Evolutionary conservation across 495 filamentous ascomycete genomes (phyloP).

Genomic region (Trichoderma asperelloides): DNA sequence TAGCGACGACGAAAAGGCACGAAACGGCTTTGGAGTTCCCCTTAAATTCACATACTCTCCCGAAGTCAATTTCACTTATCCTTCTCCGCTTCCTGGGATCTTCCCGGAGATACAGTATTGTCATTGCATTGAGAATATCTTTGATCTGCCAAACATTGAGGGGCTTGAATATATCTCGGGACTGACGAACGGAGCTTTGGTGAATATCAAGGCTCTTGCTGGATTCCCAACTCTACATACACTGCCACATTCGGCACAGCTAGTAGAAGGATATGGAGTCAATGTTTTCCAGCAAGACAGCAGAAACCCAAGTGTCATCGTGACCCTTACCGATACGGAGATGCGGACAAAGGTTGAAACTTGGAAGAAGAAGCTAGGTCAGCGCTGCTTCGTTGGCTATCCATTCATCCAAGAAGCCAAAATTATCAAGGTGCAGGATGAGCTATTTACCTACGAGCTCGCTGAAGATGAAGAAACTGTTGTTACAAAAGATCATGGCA

Average conservation of each 20-base stretch:
- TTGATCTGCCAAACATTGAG: conserved; percentile 86
- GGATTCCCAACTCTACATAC: conserved; percentile 87
- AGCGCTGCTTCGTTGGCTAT: conserved; percentile 86
- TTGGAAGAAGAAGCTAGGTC: conserved; percentile 71
- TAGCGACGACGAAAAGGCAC: conserved; percentile 60
- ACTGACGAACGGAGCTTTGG: conserved; percentile 75
- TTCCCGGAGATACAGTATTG: conserved; percentile 86
- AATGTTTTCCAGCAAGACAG: conserved; percentile 96
- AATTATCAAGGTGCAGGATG: conserved; percentile 80
- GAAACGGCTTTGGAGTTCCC: conserved; percentile 86
- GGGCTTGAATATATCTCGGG: conserved; percentile 80
- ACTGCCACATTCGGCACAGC: conserved; percentile 64
- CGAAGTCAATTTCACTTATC: conserved; percentile 68
- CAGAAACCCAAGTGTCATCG: conserved; percentile 91
- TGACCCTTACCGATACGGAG: conserved; percentile 71
- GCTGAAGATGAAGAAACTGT: conserved; percentile 55
- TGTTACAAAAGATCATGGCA: conserved; percentile 54
- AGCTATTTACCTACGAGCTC: conserved; percentile 82
- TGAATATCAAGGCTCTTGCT: conserved; percentile 73
- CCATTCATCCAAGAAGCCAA: conserved; percentile 93
- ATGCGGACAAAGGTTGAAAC: conserved; percentile 56
- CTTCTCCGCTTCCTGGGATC: conserved; percentile 76
- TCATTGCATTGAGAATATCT: conserved; percentile 88
- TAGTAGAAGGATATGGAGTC: conserved; percentile 54
- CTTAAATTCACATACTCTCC: conserved; percentile 86